phyloP scores from a whole-genome alignment of 805 yeast species.

The Kuraishia borneana region DNA sequence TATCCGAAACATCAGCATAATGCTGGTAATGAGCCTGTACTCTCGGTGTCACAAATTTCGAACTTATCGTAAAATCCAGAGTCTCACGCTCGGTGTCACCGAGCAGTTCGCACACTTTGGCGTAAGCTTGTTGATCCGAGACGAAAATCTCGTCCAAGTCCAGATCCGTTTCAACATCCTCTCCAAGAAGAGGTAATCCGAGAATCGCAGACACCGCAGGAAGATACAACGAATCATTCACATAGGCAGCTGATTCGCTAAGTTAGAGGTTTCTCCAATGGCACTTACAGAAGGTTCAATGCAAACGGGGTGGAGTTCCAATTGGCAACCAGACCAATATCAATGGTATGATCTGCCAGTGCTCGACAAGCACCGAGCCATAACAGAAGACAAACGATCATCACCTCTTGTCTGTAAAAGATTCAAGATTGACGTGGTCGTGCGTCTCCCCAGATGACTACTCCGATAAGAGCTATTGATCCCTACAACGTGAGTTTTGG shows the following conservation, averaged over 20 bases:
- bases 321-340: slow-evolving; percentile 21
- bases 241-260: slow-evolving; percentile 25
- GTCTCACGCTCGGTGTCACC: slow-evolving; percentile 8
- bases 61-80: slow-evolving; percentile 31
- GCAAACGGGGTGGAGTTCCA: slow-evolving; percentile 31
- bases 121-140: slow-evolving; percentile 16
- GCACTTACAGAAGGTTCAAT: slow-evolving; percentile 20
- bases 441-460: too few relatives aligned
- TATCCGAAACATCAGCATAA: slow-evolving; percentile 27
- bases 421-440: too few relatives aligned
- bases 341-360: slow-evolving; percentile 9
- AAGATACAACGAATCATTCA: slow-evolving; percentile 24
- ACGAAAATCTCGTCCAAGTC: slow-evolving; percentile 12
- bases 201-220: slow-evolving; percentile 19
- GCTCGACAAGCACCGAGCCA: too few relatives aligned
- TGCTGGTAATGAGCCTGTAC: slow-evolving; percentile 52
- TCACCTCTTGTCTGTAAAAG: too few relatives aligned
- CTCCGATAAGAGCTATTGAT: too few relatives aligned
- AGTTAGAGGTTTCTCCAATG: neutral
- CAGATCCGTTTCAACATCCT: slow-evolving; percentile 17
- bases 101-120: slow-evolving; percentile 9
- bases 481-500: too few relatives aligned
- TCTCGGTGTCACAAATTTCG: slow-evolving; percentile 45
- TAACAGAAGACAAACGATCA: too few relatives aligned
- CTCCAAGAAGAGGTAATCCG: slow-evolving; percentile 5